Evolutionary conservation across 768 basidiomycete species (phyloP).

Genomic region (Panus rudis): DNA sequence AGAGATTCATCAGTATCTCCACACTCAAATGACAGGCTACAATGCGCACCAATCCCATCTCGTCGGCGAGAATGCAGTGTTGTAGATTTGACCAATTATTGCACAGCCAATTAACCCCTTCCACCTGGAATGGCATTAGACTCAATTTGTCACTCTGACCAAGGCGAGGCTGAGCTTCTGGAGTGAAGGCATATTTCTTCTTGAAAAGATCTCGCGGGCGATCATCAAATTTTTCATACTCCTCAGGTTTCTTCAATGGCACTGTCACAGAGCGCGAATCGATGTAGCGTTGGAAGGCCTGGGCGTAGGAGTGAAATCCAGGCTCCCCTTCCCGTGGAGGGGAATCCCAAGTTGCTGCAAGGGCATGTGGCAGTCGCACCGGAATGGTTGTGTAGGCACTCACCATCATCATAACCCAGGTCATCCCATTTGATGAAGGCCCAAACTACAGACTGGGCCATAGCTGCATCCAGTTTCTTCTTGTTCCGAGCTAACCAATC

Average conservation of each 20-base stretch:
- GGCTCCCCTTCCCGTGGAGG: constrained; percentile 58
- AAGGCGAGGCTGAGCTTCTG: constrained; percentile 53
- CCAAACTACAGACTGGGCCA: constrained; percentile 65
- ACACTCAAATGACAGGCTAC: constrained; percentile 1
- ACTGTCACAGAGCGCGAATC: constrained; percentile 55
- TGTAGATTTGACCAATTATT: constrained; percentile 86
- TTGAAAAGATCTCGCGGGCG: constrained; percentile 53
- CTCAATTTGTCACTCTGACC: constrained; percentile 57
- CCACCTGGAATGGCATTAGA: constrained; percentile 85
- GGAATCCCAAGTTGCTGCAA: constrained; percentile 85
- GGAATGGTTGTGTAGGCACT: constrained; percentile 14
- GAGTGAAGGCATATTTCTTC: constrained; percentile 35
- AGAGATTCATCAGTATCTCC: neutral
- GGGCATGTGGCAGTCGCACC: constrained; percentile 1
- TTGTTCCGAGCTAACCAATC: constrained; percentile 49
- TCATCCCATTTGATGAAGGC: constrained; percentile 92
- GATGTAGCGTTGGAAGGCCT: constrained; percentile 63
- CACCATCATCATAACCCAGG: constrained; percentile 88
- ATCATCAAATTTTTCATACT: constrained; percentile 39
- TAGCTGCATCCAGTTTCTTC: constrained; percentile 34
- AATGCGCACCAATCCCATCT: constrained; percentile 81
- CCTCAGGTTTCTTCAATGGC: constrained; percentile 36
- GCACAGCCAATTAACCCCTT: constrained; percentile 79
- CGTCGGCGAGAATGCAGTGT: constrained; percentile 88
- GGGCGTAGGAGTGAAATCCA: constrained; percentile 56